Conservation (phyloP, 2,329 filamentous ascomycete species). For the Dothiorella sarmentorum region DNA sequence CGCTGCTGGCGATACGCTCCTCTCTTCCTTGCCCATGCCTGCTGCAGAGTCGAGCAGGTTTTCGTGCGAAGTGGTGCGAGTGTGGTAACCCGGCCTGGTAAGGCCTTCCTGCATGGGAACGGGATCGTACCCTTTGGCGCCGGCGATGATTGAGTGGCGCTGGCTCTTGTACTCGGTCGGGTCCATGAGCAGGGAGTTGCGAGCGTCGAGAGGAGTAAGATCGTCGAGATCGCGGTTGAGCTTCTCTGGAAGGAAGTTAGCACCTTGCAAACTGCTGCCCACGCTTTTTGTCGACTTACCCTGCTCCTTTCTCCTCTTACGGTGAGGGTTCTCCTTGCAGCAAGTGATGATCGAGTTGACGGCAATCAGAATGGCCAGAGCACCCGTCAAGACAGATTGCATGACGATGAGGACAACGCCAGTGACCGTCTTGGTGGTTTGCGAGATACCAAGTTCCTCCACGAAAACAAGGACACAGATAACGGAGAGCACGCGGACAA, state of each 20-base stretch:
- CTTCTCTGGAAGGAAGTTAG: slow-evolving; percentile 61
- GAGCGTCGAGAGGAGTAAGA: slow-evolving; percentile 81
- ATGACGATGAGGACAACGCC: slow-evolving; percentile 92
- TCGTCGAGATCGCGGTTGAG: slow-evolving; percentile 71
- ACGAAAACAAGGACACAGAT: slow-evolving; percentile 90
- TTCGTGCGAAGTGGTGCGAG: background rate
- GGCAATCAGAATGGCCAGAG: slow-evolving; percentile 80
- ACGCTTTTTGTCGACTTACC: slow-evolving; percentile 57
- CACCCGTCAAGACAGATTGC: slow-evolving; percentile 76
- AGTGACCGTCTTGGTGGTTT: slow-evolving; percentile 91
- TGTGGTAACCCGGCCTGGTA: slow-evolving; percentile 27
- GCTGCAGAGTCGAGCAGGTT: slow-evolving; percentile 35
- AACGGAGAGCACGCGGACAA: slow-evolving; percentile 84
- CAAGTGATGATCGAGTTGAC: slow-evolving; percentile 84
- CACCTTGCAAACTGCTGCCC: background rate
- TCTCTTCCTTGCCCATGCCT: slow-evolving; percentile 30
- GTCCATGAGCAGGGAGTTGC: slow-evolving; percentile 78
- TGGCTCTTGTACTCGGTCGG: slow-evolving; percentile 46
- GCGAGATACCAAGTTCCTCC: slow-evolving; percentile 80
- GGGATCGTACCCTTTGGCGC: slow-evolving; percentile 32
- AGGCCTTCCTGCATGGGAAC: slow-evolving; percentile 29
- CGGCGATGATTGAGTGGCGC: slow-evolving; percentile 24
- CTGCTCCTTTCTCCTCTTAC: slow-evolving; percentile 81
- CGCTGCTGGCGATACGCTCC: slow-evolving; percentile 26
- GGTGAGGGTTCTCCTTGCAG: slow-evolving; percentile 85